Conservation (phyloP, 306 rosid genomes). For the Oemleria cerasiformis region DNA sequence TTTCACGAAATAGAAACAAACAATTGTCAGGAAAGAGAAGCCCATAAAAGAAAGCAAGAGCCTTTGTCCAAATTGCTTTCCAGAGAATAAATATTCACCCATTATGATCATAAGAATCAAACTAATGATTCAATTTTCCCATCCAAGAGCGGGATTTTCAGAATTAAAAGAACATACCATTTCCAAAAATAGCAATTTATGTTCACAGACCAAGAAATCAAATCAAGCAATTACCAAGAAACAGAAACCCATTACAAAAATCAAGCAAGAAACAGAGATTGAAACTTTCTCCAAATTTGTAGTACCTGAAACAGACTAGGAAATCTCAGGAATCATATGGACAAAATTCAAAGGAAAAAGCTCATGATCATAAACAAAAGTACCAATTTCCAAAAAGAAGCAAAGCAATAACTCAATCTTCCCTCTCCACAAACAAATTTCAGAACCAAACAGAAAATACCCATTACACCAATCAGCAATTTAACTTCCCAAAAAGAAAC, state of each 20-base stretch:
- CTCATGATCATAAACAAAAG: neutral
- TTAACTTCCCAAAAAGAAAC: neutral
- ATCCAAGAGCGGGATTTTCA: neutral
- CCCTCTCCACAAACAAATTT: neutral
- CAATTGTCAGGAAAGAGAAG: constrained; percentile 1
- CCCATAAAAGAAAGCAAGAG: neutral
- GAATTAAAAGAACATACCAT: neutral
- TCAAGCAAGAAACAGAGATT: neutral
- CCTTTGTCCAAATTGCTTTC: neutral
- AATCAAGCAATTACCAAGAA: neutral
- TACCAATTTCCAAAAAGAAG: neutral
- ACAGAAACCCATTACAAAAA: neutral
- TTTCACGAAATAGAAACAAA: neutral
- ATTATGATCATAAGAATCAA: neutral
- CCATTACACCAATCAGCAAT: neutral
- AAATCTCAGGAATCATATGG: too few relatives aligned
- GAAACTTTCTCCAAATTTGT: neutral
- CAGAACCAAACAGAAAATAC: neutral
- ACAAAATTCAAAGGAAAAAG: neutral
- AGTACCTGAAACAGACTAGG: constrained; percentile 47
- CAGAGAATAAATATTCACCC: neutral
- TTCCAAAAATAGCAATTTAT: neutral
- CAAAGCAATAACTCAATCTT: neutral
- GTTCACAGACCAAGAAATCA: neutral
- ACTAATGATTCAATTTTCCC: neutral